A percentile compares a stretch with the other conserved stretches of the same genome.
Evolutionary conservation across 768 basidiomycete species (phyloP).

Genomic region (Coprinopsis marcescibilis): DNA sequence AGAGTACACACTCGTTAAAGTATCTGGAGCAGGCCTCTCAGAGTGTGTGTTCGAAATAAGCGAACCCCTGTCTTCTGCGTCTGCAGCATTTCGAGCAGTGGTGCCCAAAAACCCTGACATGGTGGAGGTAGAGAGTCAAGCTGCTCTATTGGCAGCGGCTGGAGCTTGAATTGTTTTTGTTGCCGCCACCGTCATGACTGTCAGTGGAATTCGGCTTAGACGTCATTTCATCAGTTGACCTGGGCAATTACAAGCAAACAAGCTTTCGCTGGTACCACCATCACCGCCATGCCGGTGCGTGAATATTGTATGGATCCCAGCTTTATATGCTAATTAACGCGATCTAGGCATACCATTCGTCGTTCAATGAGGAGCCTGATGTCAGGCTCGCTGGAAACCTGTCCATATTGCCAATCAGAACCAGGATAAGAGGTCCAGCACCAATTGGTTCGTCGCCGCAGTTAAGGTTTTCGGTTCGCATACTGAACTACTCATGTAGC

Average conservation of each 20-base stretch:
- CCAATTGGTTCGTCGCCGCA: constrained; percentile 51
- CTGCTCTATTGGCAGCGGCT: background rate
- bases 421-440: constrained; percentile 89
- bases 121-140: constrained; percentile 13
- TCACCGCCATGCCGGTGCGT: constrained; percentile 52
- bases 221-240: background rate
- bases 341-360: constrained; percentile 89
- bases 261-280: constrained; percentile 16
- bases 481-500: constrained; percentile 38
- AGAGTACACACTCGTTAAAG: constrained; percentile 59
- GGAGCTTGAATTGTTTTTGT: background rate
- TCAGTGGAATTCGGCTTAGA: no score
- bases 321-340: constrained; percentile 12
- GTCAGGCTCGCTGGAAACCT: constrained; percentile 85
- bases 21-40: constrained; percentile 59
- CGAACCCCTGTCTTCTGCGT: constrained; percentile 39
- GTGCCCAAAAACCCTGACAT: constrained; percentile 27
- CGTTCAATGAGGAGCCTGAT: constrained; percentile 83
- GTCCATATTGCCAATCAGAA: constrained; percentile 84
- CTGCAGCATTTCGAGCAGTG: constrained; percentile 14
- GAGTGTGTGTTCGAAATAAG: constrained; percentile 37
- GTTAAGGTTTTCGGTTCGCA: constrained; percentile 9
- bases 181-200: background rate
- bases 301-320: background rate
- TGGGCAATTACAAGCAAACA: background rate